Evolutionary conservation across 352 stramenopile genomes (phyloP), one percentile per base, ranked within the genome.

Genomic region (Phytopythium chamaehyphon): DNA sequence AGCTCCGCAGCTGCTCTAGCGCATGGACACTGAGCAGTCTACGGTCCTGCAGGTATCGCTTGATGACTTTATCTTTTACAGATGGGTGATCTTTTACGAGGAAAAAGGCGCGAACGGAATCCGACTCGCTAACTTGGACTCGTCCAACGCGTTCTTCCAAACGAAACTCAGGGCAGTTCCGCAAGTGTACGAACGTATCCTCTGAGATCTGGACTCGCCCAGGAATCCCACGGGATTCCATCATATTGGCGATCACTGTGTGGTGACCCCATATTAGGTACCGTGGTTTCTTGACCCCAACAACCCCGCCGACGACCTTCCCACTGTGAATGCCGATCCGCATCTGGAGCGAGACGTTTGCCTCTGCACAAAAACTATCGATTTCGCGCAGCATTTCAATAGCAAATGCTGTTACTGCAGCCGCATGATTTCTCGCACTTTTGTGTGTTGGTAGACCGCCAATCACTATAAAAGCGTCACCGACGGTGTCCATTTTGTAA

Each of bases 401-500:
- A 18, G 85, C 85, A 51, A 93, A 93, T 14, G 76, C 81, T 11
- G 84, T 64, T 51, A 93, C 81, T 15, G 81, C 83, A 12, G 82
- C 72, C 5, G 81, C 78, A 40, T 93, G 81, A 40, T 90, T 63
- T 46, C 83, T 75, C 39, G 74, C 64, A 47, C 76, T 90, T 58
- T 86, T 88, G 61, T 90, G 74, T 23, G 67, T 74, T 11, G 82
- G 76, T 12, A 95, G 40, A 0, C 78, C 83, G 4, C 75, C 83
- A 11, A 93, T 75, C 33, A 91, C 85, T 26, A 95, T 90, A 48
- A 93, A 95, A 1, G 81, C 85, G 58, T 93, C 83, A 12, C 85
- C 83, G 0, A 95, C 79, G 0, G 84, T 95, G 57, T 92, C 84
- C 72, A 95, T 87, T 47, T 93, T 93, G 71, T 93, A 95, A 11